Base-by-base conservation (phyloP, 2,329 filamentous ascomycete species). In the Parascedosporium putredinis region DNA sequence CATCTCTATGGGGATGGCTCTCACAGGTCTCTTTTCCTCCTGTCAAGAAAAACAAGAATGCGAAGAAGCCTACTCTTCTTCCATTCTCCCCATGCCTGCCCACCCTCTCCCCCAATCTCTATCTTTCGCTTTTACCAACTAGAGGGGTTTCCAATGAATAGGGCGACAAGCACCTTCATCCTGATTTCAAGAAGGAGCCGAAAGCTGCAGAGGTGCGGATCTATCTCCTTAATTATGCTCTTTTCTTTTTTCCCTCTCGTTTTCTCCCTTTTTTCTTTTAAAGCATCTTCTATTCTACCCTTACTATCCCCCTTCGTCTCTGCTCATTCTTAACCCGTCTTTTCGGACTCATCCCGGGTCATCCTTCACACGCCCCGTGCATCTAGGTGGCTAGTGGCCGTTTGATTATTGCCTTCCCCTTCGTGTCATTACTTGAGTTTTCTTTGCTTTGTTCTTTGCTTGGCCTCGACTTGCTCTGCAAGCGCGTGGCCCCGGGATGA, bases 121-220 rank as follows among this genome's bases (percentile, higher is more conserved):
- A 53, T 45, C 56, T 49, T 47, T 45, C 29, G 24, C 10, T 49
- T 49, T 74, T 78, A 74, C 78, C 78, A 78, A 82, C 76, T 54
- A 60, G 64, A 62, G 62, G 62, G 47, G 36, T 33, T 25, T 62
- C 62, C 64, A 64, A 60, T 61, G 58, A 55, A 59, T 89, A 96
- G 89, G 86, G 84, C 79, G 80, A 89, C 68, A 83, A 86, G 68
- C 87, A 91, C 76, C 76, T 96, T 71, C 91, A 96, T 84, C 88
- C 90, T 74, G 87, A 94, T 67, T 94, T 95, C 72, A 90, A 91
- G 69, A 94, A 90, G 71, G 85, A 85, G 65, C 89, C 89, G 54
- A 95, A 94, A 78, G 86, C 86, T 73, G 89, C 89, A 76, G 91
- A 97, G 90, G 93, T 97, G 88, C 86, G 78, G 75, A 40, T 43